Conservation (phyloP, 495 filamentous ascomycete species). For the Aspergillus funiculosus region DNA sequence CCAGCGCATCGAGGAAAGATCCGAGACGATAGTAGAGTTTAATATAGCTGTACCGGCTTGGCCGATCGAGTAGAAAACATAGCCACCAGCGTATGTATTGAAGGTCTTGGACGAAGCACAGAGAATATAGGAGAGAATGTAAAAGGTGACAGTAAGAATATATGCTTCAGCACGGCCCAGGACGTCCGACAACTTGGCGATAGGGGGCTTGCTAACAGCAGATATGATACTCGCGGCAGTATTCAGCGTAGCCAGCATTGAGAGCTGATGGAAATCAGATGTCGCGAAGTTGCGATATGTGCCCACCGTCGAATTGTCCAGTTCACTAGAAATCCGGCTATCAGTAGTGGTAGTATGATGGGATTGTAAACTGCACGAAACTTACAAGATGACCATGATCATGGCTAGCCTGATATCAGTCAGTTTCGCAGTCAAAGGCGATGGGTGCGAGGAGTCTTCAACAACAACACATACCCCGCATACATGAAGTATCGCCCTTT, state of each 20-base stretch:
- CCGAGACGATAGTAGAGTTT: constrained; percentile 43
- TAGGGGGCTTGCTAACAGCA: constrained; percentile 42
- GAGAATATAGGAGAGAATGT: constrained; percentile 42
- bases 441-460: too few relatives aligned
- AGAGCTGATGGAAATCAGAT: constrained; percentile 39
- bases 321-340: constrained; percentile 27
- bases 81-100: constrained; percentile 40
- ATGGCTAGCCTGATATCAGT: constrained; percentile 26
- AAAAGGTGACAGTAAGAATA: constrained; percentile 38
- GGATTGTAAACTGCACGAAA: background rate
- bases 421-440: background rate
- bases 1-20: constrained; percentile 43
- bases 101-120: constrained; percentile 41
- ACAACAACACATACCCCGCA: constrained; percentile 31
- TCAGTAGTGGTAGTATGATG: background rate
- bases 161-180: constrained; percentile 43
- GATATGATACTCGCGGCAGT: constrained; percentile 43
- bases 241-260: constrained; percentile 36
- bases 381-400: constrained; percentile 47
- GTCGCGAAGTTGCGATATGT: constrained; percentile 44
- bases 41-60: constrained; percentile 43
- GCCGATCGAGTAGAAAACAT: constrained; percentile 41
- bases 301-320: constrained; percentile 45
- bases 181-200: constrained; percentile 46
- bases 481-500: constrained; percentile 40